Conservation (phyloP, 176 grass and related monocot genomes). For the Tillandsia leiboldiana region DNA sequence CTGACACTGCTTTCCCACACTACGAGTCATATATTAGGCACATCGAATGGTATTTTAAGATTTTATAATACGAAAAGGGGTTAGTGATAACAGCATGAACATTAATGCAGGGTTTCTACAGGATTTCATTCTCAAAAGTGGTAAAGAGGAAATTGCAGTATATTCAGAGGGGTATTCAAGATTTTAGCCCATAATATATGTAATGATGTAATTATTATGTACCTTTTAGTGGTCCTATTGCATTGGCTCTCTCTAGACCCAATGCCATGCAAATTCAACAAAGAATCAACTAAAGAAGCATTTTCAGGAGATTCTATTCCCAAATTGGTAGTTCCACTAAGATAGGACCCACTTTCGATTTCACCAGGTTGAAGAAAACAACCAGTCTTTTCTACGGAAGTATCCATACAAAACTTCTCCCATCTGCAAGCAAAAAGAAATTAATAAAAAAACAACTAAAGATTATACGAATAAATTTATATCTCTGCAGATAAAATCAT, state of each 20-base stretch:
- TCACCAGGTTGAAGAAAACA: slow-evolving; percentile 45
- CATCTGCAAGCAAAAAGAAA: slow-evolving; percentile 39
- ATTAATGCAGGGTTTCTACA: too few relatives aligned
- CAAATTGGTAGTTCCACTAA: slow-evolving; percentile 22
- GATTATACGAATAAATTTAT: not conserved
- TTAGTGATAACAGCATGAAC: not conserved
- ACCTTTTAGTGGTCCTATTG: slow-evolving; percentile 33
- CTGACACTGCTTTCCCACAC: too few relatives aligned
- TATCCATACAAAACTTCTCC: slow-evolving; percentile 71
- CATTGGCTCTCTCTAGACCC: slow-evolving; percentile 15
- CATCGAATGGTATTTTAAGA: too few relatives aligned
- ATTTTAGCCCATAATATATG: too few relatives aligned
- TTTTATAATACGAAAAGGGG: too few relatives aligned
- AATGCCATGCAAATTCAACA: slow-evolving; percentile 25
- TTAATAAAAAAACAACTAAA: slow-evolving; percentile 7
- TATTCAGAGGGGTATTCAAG: too few relatives aligned
- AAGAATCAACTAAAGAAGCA: slow-evolving; percentile 37
- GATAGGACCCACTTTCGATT: slow-evolving; percentile 12
- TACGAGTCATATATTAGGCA: too few relatives aligned
- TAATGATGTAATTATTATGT: slow-evolving; percentile 1
- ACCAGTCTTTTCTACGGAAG: slow-evolving; percentile 84
- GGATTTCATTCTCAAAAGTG: not conserved
- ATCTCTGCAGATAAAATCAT: not conserved
- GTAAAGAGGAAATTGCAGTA: too few relatives aligned
- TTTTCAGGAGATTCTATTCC: slow-evolving; percentile 22